Evolutionary conservation across 371 early-diverging fungal species (phyloP).

Genomic region (Chytridiales sp.): DNA sequence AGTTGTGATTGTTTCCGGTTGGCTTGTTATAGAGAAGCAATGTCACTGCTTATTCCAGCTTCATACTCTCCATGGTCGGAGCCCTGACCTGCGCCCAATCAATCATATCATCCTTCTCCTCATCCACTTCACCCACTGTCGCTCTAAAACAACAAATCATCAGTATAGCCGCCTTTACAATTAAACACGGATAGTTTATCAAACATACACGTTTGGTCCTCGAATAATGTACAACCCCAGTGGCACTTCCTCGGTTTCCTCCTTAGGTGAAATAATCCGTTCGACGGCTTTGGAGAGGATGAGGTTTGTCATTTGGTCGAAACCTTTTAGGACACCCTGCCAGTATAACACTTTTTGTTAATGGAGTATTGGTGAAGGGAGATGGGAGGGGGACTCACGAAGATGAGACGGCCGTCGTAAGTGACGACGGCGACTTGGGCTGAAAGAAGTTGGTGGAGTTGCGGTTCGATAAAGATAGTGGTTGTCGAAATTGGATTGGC

Average conservation of each 20-base stretch:
- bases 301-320: constrained; percentile 78
- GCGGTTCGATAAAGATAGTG: background rate
- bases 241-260: constrained; percentile 68
- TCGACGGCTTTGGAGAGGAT: constrained; percentile 72
- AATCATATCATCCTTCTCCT: constrained; percentile 44
- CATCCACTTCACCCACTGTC: constrained; percentile 41
- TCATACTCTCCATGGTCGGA: constrained; percentile 30
- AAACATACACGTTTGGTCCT: constrained; percentile 71
- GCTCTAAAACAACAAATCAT: constrained; percentile 15
- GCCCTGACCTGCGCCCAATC: constrained; percentile 43
- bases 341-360: too few relatives aligned
- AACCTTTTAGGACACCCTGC: constrained; percentile 70
- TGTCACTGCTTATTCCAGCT: too few relatives aligned
- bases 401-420: constrained; percentile 20
- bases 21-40: too few relatives aligned
- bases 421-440: constrained; percentile 23
- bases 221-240: constrained; percentile 76
- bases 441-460: constrained; percentile 1
- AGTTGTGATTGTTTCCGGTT: too few relatives aligned
- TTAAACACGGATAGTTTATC: background rate
- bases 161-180: background rate
- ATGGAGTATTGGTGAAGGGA: too few relatives aligned
- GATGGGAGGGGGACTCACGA: background rate
- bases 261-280: constrained; percentile 69
- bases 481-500: too few relatives aligned